A percentile compares a stretch with the other conserved stretches of the same genome.
Evolutionary conservation across 441 rosid species (phyloP).

Genomic region (Melastoma candidum): DNA sequence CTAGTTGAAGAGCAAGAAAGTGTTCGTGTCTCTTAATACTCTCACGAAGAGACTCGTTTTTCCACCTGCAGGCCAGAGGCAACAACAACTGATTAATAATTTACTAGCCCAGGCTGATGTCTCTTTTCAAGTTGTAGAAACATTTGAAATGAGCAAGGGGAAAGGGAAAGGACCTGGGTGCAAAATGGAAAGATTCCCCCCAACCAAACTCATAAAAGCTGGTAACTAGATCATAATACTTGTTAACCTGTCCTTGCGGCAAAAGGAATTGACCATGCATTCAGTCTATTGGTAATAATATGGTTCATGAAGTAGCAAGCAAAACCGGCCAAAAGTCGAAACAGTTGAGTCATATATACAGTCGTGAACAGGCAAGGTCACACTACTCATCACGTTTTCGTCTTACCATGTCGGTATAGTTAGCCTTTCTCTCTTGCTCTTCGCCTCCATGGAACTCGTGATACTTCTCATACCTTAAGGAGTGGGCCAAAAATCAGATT

Average conservation of each 20-base stretch:
- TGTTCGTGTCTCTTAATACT: slow-evolving; percentile 95
- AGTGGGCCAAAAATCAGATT: slow-evolving; percentile 3
- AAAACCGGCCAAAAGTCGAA: neutral
- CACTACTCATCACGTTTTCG: neutral
- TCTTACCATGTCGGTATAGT: slow-evolving; percentile 84
- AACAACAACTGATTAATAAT: neutral
- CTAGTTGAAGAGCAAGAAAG: slow-evolving; percentile 87
- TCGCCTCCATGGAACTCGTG: slow-evolving; percentile 74
- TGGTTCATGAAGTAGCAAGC: no score
- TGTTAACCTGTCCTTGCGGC: slow-evolving; percentile 56
- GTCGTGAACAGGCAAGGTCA: neutral
- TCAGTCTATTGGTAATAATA: no score
- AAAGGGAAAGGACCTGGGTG: slow-evolving; percentile 45
- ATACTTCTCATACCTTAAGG: slow-evolving; percentile 83
- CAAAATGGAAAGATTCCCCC: slow-evolving; percentile 98
- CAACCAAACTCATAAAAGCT: slow-evolving; percentile 96
- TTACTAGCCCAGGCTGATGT: neutral
- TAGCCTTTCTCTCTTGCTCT: slow-evolving; percentile 72
- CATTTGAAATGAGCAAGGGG: slow-evolving; percentile 1
- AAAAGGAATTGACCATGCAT: neutral
- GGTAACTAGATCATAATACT: slow-evolving; percentile 89
- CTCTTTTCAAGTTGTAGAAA: neutral
- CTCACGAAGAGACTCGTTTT: slow-evolving; percentile 79
- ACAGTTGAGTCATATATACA: neutral
- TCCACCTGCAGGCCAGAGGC: slow-evolving; percentile 44